These are phyloP conservation scores for Ophiostoma perfectum DNA, from an alignment of 2,329 filamentous ascomycete species.

Conservation along the genomic window DNA sequence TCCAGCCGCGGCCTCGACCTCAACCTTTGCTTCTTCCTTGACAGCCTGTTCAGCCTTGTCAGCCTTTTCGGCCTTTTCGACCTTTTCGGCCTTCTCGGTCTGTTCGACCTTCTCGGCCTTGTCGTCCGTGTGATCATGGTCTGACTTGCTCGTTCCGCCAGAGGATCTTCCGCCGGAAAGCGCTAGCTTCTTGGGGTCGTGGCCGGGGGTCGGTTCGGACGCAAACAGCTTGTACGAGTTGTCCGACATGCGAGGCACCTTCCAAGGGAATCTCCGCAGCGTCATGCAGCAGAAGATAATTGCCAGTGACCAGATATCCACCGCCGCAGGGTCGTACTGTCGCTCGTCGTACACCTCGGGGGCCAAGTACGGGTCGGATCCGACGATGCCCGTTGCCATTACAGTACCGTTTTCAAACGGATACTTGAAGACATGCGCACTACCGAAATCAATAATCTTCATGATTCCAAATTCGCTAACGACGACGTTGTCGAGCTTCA, in stretches of 20 bases:
- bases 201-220: slow-evolving; percentile 71
- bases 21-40: neutral
- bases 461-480: slow-evolving; percentile 95
- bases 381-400: slow-evolving; percentile 66
- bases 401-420: slow-evolving; percentile 90
- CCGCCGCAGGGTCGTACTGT: slow-evolving; percentile 88
- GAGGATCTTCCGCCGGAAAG: slow-evolving; percentile 49
- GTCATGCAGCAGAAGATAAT: slow-evolving; percentile 99
- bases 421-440: slow-evolving; percentile 93
- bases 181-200: slow-evolving; percentile 52
- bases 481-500: slow-evolving; percentile 97
- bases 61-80: neutral
- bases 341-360: slow-evolving; percentile 93
- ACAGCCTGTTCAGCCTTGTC: neutral
- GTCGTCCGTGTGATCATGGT: slow-evolving; percentile 28
- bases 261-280: slow-evolving; percentile 91
- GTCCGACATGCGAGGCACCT: slow-evolving; percentile 82
- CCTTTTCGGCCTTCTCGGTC: slow-evolving; percentile 11
- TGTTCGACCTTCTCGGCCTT: slow-evolving; percentile 3
- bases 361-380: slow-evolving; percentile 91
- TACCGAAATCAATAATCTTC: slow-evolving; percentile 99
- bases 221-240: slow-evolving; percentile 95
- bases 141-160: slow-evolving; percentile 52
- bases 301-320: slow-evolving; percentile 95
- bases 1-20: neutral